phyloP scores from a whole-genome alignment of 2,329 filamentous ascomycete species.

The Hymenoscyphus occultus region DNA sequence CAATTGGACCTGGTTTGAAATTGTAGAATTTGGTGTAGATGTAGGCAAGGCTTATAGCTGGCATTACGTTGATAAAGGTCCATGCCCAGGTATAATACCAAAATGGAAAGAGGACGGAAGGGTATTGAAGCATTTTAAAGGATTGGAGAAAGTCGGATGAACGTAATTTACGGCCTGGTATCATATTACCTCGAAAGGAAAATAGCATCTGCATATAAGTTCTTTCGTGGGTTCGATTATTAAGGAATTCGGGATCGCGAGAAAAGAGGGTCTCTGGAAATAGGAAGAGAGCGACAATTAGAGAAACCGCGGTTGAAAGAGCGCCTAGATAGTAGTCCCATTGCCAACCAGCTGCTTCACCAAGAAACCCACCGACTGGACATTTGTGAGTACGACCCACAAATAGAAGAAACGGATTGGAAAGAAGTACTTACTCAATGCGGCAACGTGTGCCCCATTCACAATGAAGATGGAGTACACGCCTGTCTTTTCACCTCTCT shows the following conservation, averaged over 20 bases:
- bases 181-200: slow-evolving; percentile 28
- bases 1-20: slow-evolving; percentile 29
- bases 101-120: slow-evolving; percentile 30
- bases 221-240: slow-evolving; percentile 24
- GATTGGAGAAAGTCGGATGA: slow-evolving; percentile 31
- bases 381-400: slow-evolving; percentile 3
- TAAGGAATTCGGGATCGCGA: slow-evolving; percentile 28
- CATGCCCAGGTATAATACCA: slow-evolving; percentile 34
- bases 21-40: slow-evolving; percentile 32
- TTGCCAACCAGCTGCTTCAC: slow-evolving; percentile 31
- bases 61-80: slow-evolving; percentile 34
- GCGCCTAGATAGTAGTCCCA: slow-evolving; percentile 36
- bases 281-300: slow-evolving; percentile 32
- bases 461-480: slow-evolving; percentile 34
- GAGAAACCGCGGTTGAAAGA: slow-evolving; percentile 26
- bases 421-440: slow-evolving; percentile 25
- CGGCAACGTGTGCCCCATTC: slow-evolving; percentile 34
- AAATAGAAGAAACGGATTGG: background rate
- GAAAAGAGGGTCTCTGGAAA: slow-evolving; percentile 35
- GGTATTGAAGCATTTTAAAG: slow-evolving; percentile 32
- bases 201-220: slow-evolving; percentile 31
- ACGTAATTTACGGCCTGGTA: slow-evolving; percentile 30
- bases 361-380: slow-evolving; percentile 33
- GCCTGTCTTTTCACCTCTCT: slow-evolving; percentile 33
- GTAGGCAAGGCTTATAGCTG: slow-evolving; percentile 29